phyloP scores from a whole-genome alignment of 306 rosid genomes.

The Lagenaria siceraria region DNA sequence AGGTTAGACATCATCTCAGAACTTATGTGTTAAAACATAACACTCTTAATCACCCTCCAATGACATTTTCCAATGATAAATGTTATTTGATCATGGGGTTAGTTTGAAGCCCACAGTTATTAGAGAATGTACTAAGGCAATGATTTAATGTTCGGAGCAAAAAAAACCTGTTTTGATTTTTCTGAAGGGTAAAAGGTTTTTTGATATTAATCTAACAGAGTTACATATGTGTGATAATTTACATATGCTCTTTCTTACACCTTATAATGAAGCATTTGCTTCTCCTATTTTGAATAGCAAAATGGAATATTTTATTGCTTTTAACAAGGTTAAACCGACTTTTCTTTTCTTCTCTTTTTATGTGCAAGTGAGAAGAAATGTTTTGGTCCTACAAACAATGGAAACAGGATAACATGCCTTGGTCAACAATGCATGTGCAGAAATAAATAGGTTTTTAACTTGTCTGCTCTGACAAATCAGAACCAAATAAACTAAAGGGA shows the following conservation, averaged over 20 bases:
- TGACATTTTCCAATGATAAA: not conserved
- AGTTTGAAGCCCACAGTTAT: not conserved
- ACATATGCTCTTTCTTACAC: not conserved
- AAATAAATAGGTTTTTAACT: conserved; percentile 15
- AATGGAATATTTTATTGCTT: conserved; percentile 23
- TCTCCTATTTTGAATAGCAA: not conserved
- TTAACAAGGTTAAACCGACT: conserved; percentile 32
- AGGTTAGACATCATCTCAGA: conserved; percentile 40
- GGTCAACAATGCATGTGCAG: conserved; percentile 66
- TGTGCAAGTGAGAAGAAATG: conserved; percentile 37
- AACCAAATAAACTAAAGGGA: conserved; percentile 7
- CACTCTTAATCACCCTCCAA: not conserved
- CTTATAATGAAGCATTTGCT: conserved; percentile 1
- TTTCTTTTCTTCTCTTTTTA: conserved; percentile 8
- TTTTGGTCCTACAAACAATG: conserved; percentile 37
- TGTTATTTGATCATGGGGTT: not conserved
- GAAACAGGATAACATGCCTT: conserved; percentile 56
- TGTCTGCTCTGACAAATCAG: conserved; percentile 1
- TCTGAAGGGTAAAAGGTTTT: not conserved
- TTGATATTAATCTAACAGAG: not conserved
- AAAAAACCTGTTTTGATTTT: not conserved
- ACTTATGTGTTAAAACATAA: not conserved
- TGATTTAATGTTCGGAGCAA: not conserved
- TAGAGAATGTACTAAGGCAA: not conserved
- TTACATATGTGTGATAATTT: not conserved